These are phyloP conservation scores for Cymbidium sinense DNA, from an alignment of 106 monocot genomes.

Conservation along the genomic window DNA sequence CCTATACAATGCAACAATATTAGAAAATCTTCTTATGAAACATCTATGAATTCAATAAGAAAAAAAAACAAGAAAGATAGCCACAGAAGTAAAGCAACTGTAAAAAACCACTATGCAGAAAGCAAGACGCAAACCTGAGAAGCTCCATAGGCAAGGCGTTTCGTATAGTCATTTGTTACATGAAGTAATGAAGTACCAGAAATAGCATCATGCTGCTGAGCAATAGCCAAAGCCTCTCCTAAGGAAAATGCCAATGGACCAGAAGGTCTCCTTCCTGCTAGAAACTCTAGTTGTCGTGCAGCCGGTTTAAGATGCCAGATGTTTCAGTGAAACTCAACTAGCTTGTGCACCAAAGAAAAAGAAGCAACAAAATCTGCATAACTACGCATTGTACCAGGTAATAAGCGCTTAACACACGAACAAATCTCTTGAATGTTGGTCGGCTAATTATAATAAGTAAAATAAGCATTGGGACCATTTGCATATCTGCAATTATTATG, in stretches of 20 bases:
- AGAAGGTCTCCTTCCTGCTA: constrained; percentile 23
- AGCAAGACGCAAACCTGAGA: constrained; percentile 33
- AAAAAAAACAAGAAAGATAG: background rate
- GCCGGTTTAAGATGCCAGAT: constrained; percentile 24
- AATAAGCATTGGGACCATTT: constrained; percentile 57
- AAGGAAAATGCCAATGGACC: constrained; percentile 34
- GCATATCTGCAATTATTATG: constrained; percentile 50
- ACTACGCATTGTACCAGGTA: constrained; percentile 37
- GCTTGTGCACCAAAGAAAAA: background rate
- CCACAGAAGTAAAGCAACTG: background rate
- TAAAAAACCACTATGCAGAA: background rate
- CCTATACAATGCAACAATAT: constrained; percentile 24
- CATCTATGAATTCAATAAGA: background rate
- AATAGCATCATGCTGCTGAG: constrained; percentile 81
- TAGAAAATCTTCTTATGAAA: constrained; percentile 17
- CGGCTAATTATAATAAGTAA: constrained; percentile 77
- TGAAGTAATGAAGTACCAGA: constrained; percentile 69
- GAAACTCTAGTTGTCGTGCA: constrained; percentile 62
- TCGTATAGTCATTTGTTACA: constrained; percentile 69
- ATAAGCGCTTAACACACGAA: constrained; percentile 65
- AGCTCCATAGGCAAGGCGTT: constrained; percentile 62
- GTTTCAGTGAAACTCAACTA: background rate
- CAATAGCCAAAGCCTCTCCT: constrained; percentile 60
- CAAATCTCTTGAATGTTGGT: constrained; percentile 62
- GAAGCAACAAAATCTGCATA: background rate